phyloP scores from a whole-genome alignment of 2,329 filamentous ascomycete species.

The Cryphonectria radicalis region DNA sequence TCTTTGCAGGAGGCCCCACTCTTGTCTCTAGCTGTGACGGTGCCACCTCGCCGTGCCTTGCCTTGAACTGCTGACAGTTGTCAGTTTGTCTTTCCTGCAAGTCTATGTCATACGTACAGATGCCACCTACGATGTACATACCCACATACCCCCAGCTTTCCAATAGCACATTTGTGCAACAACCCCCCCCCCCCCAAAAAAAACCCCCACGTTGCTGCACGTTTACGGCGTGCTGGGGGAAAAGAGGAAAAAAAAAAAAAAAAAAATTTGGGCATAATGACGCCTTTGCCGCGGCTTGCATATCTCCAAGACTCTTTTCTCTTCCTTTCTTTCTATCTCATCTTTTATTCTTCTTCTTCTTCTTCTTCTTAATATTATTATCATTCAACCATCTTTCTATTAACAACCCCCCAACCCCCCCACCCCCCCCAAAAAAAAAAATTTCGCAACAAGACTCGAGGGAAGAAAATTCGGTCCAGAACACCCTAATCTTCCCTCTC shows the following conservation, averaged over 20 bases:
- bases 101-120: no score
- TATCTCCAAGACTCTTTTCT: background rate
- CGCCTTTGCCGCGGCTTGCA: background rate
- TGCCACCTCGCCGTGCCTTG: background rate
- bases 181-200: no score
- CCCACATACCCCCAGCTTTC: no score
- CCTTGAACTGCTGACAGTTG: background rate
- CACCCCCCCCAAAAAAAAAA: background rate
- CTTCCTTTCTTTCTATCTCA: background rate
- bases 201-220: no score
- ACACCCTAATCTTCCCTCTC: background rate
- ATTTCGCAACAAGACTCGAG: background rate
- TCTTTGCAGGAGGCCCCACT: background rate
- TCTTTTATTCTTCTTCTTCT: background rate
- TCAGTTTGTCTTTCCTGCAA: background rate
- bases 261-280: no score
- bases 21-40: conserved; percentile 8
- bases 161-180: background rate
- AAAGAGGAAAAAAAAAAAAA: background rate
- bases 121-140: no score
- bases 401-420: no score
- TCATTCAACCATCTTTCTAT: background rate
- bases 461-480: background rate
- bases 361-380: no score
- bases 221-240: background rate